phyloP scores from a whole-genome alignment of 768 basidiomycete species.

The Kockovaella imperatae region DNA sequence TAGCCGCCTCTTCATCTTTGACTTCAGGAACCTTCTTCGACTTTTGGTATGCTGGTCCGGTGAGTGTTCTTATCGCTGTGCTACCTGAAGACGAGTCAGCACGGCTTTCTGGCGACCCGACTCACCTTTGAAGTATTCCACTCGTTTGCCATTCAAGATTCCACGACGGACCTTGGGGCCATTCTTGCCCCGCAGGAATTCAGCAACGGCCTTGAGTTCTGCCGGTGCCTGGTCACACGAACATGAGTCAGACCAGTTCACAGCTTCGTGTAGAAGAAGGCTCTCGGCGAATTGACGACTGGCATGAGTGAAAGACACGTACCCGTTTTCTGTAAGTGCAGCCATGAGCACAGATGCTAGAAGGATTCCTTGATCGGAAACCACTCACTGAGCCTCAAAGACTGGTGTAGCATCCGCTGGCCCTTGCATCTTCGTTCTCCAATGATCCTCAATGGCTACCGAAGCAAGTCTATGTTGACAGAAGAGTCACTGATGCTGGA shows the following conservation, averaged over 20 bases:
- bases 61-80: constrained; percentile 82
- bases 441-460: no score
- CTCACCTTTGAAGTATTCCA: constrained; percentile 97
- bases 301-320: constrained; percentile 7
- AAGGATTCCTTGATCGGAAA: neutral
- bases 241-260: neutral
- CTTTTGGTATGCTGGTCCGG: constrained; percentile 86
- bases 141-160: constrained; percentile 82
- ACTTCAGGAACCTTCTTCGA: constrained; percentile 61
- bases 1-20: constrained; percentile 67
- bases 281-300: neutral
- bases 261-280: neutral
- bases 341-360: neutral
- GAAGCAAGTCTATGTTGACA: no score
- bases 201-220: constrained; percentile 71
- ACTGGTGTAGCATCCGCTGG: constrained; percentile 37
- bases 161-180: constrained; percentile 85
- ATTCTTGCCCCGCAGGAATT: constrained; percentile 76
- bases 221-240: constrained; percentile 53
- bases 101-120: neutral
- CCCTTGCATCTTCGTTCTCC: constrained; percentile 19
- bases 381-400: constrained; percentile 36
- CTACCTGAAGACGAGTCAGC: constrained; percentile 56
- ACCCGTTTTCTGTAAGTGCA: constrained; percentile 27
- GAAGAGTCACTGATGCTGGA: no score